A percentile compares a stretch with the other conserved stretches of the same genome.
Evolutionary conservation across 306 rosid genomes (phyloP).

Genomic region (Trifolium dubium): DNA sequence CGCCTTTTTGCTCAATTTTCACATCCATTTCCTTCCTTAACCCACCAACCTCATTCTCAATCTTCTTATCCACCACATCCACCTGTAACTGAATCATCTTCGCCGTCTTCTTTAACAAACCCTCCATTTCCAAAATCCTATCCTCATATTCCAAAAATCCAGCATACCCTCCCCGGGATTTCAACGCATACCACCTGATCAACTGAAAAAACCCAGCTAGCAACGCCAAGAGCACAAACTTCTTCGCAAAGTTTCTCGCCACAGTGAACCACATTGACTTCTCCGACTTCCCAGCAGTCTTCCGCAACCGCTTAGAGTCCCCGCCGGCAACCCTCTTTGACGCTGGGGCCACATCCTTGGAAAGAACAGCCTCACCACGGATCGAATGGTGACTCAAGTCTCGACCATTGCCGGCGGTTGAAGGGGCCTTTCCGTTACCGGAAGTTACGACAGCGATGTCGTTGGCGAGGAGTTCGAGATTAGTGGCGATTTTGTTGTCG

Average conservation of each 20-base stretch:
- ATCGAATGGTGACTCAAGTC: conserved; percentile 87
- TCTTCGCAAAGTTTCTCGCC: conserved; percentile 61
- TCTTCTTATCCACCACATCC: conserved; percentile 79
- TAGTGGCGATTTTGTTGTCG: conserved; percentile 60
- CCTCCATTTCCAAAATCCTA: conserved; percentile 72
- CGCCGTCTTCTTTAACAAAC: conserved; percentile 60
- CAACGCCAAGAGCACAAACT: conserved; percentile 54
- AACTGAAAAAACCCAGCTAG: conserved; percentile 67
- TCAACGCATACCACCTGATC: conserved; percentile 52
- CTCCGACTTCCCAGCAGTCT: conserved; percentile 42
- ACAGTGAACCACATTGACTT: conserved; percentile 77
- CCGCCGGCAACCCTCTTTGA: conserved; percentile 22
- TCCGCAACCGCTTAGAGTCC: conserved; percentile 59
- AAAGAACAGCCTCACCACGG: conserved; percentile 59
- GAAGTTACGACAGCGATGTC: conserved; percentile 48
- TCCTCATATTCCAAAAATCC: conserved; percentile 77
- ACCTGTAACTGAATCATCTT: conserved; percentile 85
- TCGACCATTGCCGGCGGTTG: conserved; percentile 42
- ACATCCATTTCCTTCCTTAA: conserved; percentile 61
- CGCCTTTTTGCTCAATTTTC: conserved; percentile 63
- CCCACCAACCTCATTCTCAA: conserved; percentile 64
- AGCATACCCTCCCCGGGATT: conserved; percentile 44
- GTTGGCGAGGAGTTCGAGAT: conserved; percentile 62
- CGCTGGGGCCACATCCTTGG: conserved; percentile 48
- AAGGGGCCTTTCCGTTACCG: conserved; percentile 39